These are phyloP conservation scores for Vitis hybrid DNA, from an alignment of 177 flowering plant species.

Conservation along the genomic window DNA sequence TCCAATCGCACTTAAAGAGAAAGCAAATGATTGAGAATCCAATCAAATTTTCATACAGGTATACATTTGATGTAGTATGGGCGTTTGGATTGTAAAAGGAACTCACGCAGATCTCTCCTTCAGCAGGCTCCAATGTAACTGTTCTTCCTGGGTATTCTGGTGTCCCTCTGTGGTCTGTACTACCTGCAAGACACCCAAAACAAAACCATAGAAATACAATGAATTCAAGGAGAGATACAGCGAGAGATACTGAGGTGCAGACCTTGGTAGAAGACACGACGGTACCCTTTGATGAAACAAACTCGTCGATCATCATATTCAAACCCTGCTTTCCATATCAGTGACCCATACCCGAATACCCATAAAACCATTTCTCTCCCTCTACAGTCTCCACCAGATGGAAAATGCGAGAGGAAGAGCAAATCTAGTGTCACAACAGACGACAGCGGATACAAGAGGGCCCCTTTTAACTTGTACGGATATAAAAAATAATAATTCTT, in stretches of 20 bases:
- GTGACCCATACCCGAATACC: constrained; percentile 97
- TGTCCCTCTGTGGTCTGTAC: constrained; percentile 96
- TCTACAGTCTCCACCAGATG: too few species aligned
- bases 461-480: too few species aligned
- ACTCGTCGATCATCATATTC: constrained; percentile 66
- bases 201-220: neutral
- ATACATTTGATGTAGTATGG: neutral
- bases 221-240: neutral
- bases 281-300: constrained; percentile 88
- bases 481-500: too few species aligned
- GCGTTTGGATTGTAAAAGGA: neutral
- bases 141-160: constrained; percentile 91
- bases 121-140: constrained; percentile 77
- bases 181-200: constrained; percentile 42
- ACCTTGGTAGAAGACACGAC: constrained; percentile 96
- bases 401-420: too few species aligned
- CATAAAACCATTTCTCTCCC: constrained; percentile 64
- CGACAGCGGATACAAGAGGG: too few species aligned
- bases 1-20: neutral
- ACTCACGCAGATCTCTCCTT: constrained; percentile 80
- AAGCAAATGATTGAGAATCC: neutral
- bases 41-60: neutral
- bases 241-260: constrained; percentile 12
- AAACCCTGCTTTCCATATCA: constrained; percentile 94
- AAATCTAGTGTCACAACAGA: too few species aligned